These are phyloP conservation scores for Monosporozyma siamensis DNA, from an alignment of 805 yeast genomes.

Conservation along the genomic window DNA sequence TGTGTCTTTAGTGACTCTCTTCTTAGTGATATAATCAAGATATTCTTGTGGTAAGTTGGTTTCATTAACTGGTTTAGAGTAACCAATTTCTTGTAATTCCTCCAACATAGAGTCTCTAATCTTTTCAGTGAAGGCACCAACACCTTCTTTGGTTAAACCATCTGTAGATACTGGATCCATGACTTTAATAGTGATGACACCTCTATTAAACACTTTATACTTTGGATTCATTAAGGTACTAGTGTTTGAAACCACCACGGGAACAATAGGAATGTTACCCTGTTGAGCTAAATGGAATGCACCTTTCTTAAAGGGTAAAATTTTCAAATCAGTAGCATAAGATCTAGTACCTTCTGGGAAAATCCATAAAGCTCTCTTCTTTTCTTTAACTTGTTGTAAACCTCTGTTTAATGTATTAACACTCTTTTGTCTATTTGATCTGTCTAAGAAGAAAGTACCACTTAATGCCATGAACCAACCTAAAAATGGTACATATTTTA, in stretches of 20 bases:
- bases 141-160: conserved; percentile 61
- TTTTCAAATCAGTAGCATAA: conserved; percentile 51
- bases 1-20: neutral
- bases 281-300: conserved; percentile 96
- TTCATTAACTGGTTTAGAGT: conserved; percentile 29
- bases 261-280: conserved; percentile 82
- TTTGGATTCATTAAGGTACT: conserved; percentile 58
- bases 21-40: neutral
- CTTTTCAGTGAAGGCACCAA: conserved; percentile 47
- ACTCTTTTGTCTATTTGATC: conserved; percentile 68
- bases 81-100: conserved; percentile 32
- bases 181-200: conserved; percentile 69
- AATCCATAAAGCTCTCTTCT: conserved; percentile 71
- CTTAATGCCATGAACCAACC: conserved; percentile 96
- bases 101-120: conserved; percentile 50
- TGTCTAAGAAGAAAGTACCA: conserved; percentile 86
- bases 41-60: conserved; percentile 22
- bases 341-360: conserved; percentile 98
- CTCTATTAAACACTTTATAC: conserved; percentile 57
- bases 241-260: conserved; percentile 81
- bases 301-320: conserved; percentile 91
- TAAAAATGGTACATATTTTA: conserved; percentile 76
- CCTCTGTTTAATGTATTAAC: conserved; percentile 67
- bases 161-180: conserved; percentile 72
- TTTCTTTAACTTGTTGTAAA: conserved; percentile 45